Evolutionary conservation across 179 eudicot species (phyloP), one percentile per base, ranked within the genome.

Genomic region (Beta corolliflora): DNA sequence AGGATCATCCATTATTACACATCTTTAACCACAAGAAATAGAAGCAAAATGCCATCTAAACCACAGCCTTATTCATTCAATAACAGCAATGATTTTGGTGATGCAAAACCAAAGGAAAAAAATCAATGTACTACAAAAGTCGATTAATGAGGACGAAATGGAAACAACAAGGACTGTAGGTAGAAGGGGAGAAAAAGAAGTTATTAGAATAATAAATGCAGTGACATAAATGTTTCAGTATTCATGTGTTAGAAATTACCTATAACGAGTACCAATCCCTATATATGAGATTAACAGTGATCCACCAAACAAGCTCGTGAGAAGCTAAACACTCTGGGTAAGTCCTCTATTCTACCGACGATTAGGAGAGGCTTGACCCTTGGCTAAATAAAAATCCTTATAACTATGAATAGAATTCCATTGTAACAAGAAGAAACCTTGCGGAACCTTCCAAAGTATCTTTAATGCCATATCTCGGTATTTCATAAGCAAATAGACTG

Each of bases 121-220:
- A 23, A 44, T n/a, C 13, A 19, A 55, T 36, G 60, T 19, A 6
- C 15, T 23, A 61, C 23, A 65, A 19, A n/a, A 19, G 54, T 54
- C 54, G 5, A 19, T 67, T 36, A 41, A 19, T 53, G 65, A 55
- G 81, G n/a, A 78, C 55, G 5, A 41, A 54, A 78, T 52, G 72
- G 63, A 21, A 66, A 71, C 31, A 71, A 16, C 72, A 44, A 5
- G 7, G 50, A 44, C 6, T 25, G 25, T 25, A 25, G 50, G 41
- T 5, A 21, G 15, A 14, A 25, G 14, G 23, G 15, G 68, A 12
- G 52, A 9, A 7, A 45, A 44, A 23, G 14, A 41, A 68, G 50
- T 68, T 36, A 9, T 13, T 5, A 45, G 23, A 16, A 15, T 3
- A 41, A 68, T 36, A 44, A 41, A 5, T 5, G 72, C 11, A 15